Evolutionary conservation across 2,329 filamentous ascomycete genomes (phyloP), one percentile per base, ranked within the genome.

Genomic region (Cladophialophora immunda): DNA sequence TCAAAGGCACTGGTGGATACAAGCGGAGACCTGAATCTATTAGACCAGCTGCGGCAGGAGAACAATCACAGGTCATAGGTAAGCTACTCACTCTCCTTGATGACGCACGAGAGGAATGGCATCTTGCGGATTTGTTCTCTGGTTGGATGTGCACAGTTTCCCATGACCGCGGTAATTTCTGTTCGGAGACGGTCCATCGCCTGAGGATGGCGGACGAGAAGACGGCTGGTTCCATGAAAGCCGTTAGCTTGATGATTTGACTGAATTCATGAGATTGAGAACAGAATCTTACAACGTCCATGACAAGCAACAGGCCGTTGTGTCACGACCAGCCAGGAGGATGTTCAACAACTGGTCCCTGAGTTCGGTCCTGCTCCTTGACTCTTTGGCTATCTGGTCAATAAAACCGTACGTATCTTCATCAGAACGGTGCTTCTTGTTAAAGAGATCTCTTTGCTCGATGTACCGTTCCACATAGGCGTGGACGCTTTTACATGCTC

Each of bases 251-350:
- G 38, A n/a, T 8, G 38, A 13, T 19, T n/a, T 19, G n/a, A 45
- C 19, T 19, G 17, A 6, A 45, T 45, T 45, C 7, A n/a, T 45
- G 38, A 5, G n/a, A 3, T 19, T 19, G 45, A 50, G 22, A n/a
- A 50, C 19, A 50, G 17, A 45, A 45, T 45, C 62, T 78, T 94
- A 96, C 66, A 97, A 83, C 41, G 87, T 84, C 90, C 92, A 97
- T 0, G 89, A 90, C 0, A 97, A 84, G 0, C 91, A 92, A n/a
- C 85, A 87, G 32, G 93, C 93, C 0, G 93, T 97, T 15, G 93
- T 97, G 78, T 97, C 94, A 25, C 80, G 76, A 22, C 92, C 93
- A 0, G 94, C 94, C n/a, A 97, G 86, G 3, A 97, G 85, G 17
- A 97, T 86, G 56, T 90, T 89, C 17, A 96, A 58, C 15, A 70